Evolutionary conservation across 2,329 filamentous ascomycete genomes (phyloP), one percentile per base, ranked within the genome.

Genomic region (Phyllosticta paracitricarpa): DNA sequence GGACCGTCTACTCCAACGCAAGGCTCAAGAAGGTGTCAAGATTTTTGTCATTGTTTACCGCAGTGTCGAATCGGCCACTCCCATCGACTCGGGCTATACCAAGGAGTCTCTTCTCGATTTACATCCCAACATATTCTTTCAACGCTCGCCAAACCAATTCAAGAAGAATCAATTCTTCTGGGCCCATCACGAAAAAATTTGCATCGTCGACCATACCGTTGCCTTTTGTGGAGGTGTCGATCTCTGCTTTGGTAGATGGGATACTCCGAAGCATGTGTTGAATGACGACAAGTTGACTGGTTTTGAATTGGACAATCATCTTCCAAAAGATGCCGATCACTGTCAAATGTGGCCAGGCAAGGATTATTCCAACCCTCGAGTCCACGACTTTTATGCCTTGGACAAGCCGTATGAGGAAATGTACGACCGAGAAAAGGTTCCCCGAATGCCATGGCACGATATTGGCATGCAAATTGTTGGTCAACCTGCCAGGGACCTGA

Each of bases 101-200:
- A 99, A 99, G 70, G 96, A 92, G 75, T 96, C 92, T 1, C 82
- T 99, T 62, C 84, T 99, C 56, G 96, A 97, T 71, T 81, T 99
- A 7, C 93, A 97, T 68, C 91, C 91, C 22, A 99, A 99, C 72
- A 87, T 99, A 64, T 96, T 96, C 68, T 91, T 99, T 14, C 91
- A 97, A 71, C 82, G 94, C 68, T 97, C 94, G 2, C 94, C 94
- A 0, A 97, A 99, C 68, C 94, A 99, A 75, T 92, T 97, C 76
- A 89, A 96, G 70, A 96, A 99, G 76, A 97, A 97, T 69, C 96
- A 96, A 54, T 99, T 99, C 78, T 99, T 99, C 79, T 99, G 95
- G 81, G 94, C 94, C 1, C 94, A 99, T 71, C 94, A 99, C 75
- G 94, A 99, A 73, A 99, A 99, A 76, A 83, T 99, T n/a, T 93